Evolutionary conservation across 2,329 filamentous ascomycete genomes (phyloP), one percentile per base, ranked within the genome.

Genomic region (Trichoderma brevicompactum): DNA sequence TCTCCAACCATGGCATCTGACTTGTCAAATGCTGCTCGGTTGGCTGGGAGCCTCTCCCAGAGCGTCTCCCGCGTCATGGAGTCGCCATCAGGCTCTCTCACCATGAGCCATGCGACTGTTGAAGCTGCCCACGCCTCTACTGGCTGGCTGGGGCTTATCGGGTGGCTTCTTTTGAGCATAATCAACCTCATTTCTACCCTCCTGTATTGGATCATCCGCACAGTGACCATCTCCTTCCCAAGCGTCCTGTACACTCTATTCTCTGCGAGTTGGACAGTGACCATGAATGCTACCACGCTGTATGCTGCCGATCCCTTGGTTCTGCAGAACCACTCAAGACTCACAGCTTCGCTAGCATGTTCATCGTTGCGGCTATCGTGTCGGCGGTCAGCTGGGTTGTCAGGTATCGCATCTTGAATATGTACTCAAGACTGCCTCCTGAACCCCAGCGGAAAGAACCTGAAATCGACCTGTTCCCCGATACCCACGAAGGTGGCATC

Each of bases 231-330:
- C 70, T 96, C 92, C 15, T 77, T 97, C 66, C 95, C 95, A 49
- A 92, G 92, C 75, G 87, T 95, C 78, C 85, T 98, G 17, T 99
- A 96, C 76, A 91, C 89, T 6, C 82, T 97, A 68, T 92, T 97
- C 74, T 97, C 93, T 6, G 94, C 92, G 69, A 97, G 92, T 77
- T 82, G 96, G 81, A 99, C 95, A 0, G 92, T 99, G 74, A 99
- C 95, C 10, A 96, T 99, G 94, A 98, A 98, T 76, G 94, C 95
- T 71, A 98, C 94, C 19, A 99, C 95, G 17, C 79, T 99, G 88
- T 96, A 87, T 75, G 88, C 55, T 61, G 46, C 53, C 55, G 53
- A 54, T 43, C 58, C 58, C 52, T 23, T 50, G 54, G 32, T 56
- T 32, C 36, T 40, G 50, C 46, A 43, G n/a, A 19, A 34, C 28